Base-by-base conservation (phyloP, 1,139 yeast species). In the Yamadazyma diddensiae region DNA sequence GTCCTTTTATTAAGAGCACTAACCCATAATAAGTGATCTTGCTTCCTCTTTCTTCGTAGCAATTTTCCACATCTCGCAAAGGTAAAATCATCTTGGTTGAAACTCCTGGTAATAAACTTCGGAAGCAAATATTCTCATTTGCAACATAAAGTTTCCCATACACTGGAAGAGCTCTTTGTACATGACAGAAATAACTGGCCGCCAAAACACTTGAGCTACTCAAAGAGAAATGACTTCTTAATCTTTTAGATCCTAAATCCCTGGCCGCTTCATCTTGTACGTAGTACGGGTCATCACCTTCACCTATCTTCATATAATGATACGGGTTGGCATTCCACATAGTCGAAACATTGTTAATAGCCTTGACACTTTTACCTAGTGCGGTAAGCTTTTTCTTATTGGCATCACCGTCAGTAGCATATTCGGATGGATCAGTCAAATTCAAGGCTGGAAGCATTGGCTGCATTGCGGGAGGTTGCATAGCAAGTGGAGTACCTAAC, bases 51-150 rank as follows among this genome's bases (percentile, higher is more conserved):
- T 81, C 88, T 41, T 73, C 73, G 32, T 71, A 69, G 34, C 82
- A 82, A 31, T 72, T 76, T 47, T 82, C 94, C 20, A 90, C 64
- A 47, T 85, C 94, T 12, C 53, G 49, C 29, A 84, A 59, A 0
- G 97, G 97, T 11, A 90, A 55, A n/a, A 87, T 77, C 95, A 90
- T 86, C 40, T 75, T 75, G 2, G 94, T 82, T 24, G 76, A 72
- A 0, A 83, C 73, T 0, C 95, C 95, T 0, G 94, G 94, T 5
- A 87, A 52, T 28, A 86, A 63, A 33, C 95, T 82, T 38, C 94
- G 66, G 56, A 84, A 90, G 43, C 96, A 88, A 12, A 90, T 52
- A 39, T 71, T 77, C 22, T 67, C 68, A 16, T 70, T 65, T 1
- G 95, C 85, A 13, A 90, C 51, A 49, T 87, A 87, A 3, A 90